A percentile compares a stretch with the other conserved stretches of the same genome.
Conservation (phyloP, 139 green algal species). For the Coelastrella sp. region DNA sequence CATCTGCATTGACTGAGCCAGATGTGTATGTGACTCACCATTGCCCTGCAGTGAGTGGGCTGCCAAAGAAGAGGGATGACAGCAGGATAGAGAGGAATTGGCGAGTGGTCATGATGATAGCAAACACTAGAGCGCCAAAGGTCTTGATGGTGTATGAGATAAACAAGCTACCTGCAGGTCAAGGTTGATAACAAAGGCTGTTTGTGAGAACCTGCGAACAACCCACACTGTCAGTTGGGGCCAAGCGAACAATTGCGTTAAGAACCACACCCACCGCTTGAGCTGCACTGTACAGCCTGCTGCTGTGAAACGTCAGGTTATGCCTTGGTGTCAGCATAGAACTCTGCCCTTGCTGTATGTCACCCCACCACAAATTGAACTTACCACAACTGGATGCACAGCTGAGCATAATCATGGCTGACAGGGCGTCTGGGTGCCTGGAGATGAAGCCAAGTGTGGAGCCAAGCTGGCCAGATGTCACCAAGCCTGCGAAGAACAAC, state of each 20-base stretch:
- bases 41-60: slow-evolving; percentile 75
- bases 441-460: slow-evolving; percentile 76
- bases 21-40: slow-evolving; percentile 69
- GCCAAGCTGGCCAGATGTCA: slow-evolving; percentile 73
- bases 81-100: slow-evolving; percentile 94
- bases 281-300: background rate
- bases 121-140: slow-evolving; percentile 94
- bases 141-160: slow-evolving; percentile 93
- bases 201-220: no score
- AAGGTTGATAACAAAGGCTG: no score
- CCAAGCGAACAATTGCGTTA: no score
- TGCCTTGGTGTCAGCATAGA: no score
- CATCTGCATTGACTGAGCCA: no score
- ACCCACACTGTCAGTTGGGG: no score
- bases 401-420: slow-evolving; percentile 76
- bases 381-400: slow-evolving; percentile 67
- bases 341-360: no score
- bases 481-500: slow-evolving; percentile 50
- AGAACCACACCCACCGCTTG: background rate
- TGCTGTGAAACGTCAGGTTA: no score
- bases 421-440: slow-evolving; percentile 71
- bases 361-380: no score
- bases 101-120: slow-evolving; percentile 94
- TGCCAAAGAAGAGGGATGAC: slow-evolving; percentile 84
- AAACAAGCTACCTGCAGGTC: slow-evolving; percentile 60